Conservation (phyloP, 2,329 filamentous ascomycete species). For the Scleromitrula shiraiana region DNA sequence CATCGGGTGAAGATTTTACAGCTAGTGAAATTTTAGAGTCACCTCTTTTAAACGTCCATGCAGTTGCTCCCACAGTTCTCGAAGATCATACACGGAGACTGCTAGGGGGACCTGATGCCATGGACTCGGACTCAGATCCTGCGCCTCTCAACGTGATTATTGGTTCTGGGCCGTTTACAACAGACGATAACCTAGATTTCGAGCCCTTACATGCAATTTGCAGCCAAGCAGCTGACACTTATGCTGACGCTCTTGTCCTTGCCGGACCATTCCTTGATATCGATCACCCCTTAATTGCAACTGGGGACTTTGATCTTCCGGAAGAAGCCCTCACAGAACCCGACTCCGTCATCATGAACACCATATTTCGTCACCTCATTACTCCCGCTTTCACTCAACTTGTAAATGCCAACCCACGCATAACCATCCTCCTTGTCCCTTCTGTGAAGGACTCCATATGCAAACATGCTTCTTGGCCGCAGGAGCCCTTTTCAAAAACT, state of each 20-base stretch:
- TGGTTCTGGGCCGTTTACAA: constrained; percentile 82
- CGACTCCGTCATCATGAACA: constrained; percentile 70
- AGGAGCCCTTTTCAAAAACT: constrained; percentile 60
- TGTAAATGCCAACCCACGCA: constrained; percentile 59
- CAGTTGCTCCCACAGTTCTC: constrained; percentile 58
- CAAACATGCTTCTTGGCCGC: constrained; percentile 82
- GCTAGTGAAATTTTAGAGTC: constrained; percentile 69
- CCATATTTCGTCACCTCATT: constrained; percentile 77
- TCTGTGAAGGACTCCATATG: constrained; percentile 75
- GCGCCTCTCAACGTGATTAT: constrained; percentile 69
- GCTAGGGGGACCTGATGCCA: constrained; percentile 53
- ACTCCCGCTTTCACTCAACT: constrained; percentile 66
- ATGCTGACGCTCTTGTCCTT: constrained; percentile 72
- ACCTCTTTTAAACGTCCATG: constrained; percentile 67
- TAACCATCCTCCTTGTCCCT: constrained; percentile 76
- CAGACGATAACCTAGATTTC: constrained; percentile 86
- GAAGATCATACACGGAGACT: constrained; percentile 63
- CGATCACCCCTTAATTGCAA: constrained; percentile 80
- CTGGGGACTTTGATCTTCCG: constrained; percentile 70
- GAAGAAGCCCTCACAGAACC: constrained; percentile 59
- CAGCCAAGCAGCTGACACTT: constrained; percentile 62
- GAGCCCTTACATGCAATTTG: constrained; percentile 79
- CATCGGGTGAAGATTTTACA: constrained; percentile 74
- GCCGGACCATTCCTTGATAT: constrained; percentile 84
- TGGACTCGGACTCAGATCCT: constrained; percentile 49